Conservation (phyloP, 2,329 filamentous ascomycete species). For the Scedosporium aurantiacum region DNA sequence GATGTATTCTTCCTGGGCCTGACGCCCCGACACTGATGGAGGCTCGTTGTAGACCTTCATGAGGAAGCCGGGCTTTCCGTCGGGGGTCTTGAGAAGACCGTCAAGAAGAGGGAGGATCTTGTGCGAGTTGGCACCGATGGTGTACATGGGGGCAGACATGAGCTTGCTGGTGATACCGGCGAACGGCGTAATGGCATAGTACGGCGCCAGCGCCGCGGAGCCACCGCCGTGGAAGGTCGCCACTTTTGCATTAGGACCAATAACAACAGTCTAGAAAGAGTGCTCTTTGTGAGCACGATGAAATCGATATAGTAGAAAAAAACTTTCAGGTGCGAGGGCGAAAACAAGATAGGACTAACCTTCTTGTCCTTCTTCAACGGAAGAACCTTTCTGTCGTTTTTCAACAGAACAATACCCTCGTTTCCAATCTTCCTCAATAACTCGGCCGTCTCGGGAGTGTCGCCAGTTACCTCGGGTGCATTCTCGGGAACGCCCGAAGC, state of each 20-base stretch:
- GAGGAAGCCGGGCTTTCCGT: constrained; percentile 45
- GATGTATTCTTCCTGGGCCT: constrained; percentile 38
- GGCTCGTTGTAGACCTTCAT: constrained; percentile 54
- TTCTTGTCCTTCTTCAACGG: constrained; percentile 54
- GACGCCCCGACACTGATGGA: constrained; percentile 32
- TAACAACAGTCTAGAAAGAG: constrained; percentile 32
- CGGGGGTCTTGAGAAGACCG: constrained; percentile 34
- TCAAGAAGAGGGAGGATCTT: constrained; percentile 52
- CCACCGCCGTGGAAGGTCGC: constrained; percentile 53
- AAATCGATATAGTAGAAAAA: background rate
- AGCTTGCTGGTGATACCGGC: constrained; percentile 54
- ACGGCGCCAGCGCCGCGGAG: constrained; percentile 47
- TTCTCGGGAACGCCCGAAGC: constrained; percentile 42
- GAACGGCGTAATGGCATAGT: constrained; percentile 61
- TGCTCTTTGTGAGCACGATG: background rate
- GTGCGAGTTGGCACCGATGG: constrained; percentile 53
- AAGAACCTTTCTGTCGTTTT: constrained; percentile 55
- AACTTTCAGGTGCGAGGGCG: background rate
- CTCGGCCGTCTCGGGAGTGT: constrained; percentile 51
- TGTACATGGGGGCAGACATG: constrained; percentile 32
- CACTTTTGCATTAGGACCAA: constrained; percentile 47
- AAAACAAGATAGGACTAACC: constrained; percentile 12
- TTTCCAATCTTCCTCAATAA: constrained; percentile 55
- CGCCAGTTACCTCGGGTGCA: constrained; percentile 38
- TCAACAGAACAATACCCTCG: constrained; percentile 62